Percentiles rank a stretch among this genome's conserved stretches.
Conservation (phyloP, 2,329 filamentous ascomycete species). For the Chaetothyriales sp. region DNA sequence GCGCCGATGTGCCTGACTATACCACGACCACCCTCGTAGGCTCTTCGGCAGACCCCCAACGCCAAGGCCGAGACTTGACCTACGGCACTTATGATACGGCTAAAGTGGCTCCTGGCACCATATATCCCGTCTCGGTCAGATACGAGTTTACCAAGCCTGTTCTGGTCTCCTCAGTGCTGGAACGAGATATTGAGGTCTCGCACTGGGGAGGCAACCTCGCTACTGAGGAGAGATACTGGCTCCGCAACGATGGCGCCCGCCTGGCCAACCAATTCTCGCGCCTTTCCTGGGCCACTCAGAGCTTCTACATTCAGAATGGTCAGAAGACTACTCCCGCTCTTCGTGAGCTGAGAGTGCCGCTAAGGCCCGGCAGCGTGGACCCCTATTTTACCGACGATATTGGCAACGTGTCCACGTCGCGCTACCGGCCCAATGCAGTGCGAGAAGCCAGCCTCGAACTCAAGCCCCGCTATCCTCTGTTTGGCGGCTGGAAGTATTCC, state of each 20-base stretch:
- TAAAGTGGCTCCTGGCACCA: constrained; percentile 59
- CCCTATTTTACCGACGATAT: constrained; percentile 94
- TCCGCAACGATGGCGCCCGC: constrained; percentile 74
- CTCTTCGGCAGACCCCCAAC: constrained; percentile 54
- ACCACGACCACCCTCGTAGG: constrained; percentile 52
- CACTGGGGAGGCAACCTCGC: constrained; percentile 97
- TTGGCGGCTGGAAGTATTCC: constrained; percentile 95
- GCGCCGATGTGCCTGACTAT: constrained; percentile 65
- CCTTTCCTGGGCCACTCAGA: constrained; percentile 56
- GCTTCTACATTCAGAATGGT: constrained; percentile 41
- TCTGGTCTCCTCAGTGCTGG: constrained; percentile 59
- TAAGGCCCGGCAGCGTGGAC: constrained; percentile 64
- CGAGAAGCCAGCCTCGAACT: constrained; percentile 74
- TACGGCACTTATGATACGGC: constrained; percentile 69
- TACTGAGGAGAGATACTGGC: constrained; percentile 82
- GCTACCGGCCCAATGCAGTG: constrained; percentile 50
- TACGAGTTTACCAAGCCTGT: constrained; percentile 95
- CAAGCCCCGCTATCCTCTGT: constrained; percentile 89
- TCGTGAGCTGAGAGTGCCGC: constrained; percentile 65
- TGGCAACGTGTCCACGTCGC: constrained; percentile 89
- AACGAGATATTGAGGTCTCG: constrained; percentile 86
- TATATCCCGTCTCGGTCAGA: constrained; percentile 59
- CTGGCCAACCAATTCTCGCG: constrained; percentile 58
- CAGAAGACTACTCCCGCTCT: constrained; percentile 63
- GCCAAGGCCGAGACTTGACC: constrained; percentile 69